Conservation (phyloP, 768 basidiomycete species). For the Melanogaster broomeanus region DNA sequence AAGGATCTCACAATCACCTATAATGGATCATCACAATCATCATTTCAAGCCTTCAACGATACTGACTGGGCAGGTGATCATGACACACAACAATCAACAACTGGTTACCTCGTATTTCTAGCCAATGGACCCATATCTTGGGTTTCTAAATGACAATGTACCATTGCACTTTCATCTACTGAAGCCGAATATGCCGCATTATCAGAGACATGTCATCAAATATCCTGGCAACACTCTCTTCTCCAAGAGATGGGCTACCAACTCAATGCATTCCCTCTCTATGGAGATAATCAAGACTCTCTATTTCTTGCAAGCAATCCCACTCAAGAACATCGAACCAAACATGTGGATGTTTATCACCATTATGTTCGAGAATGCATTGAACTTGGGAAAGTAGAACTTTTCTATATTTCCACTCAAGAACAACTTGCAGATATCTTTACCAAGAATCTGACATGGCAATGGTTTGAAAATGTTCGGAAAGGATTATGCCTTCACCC, state of each 20-base stretch:
- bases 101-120: neutral
- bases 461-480: too few species aligned
- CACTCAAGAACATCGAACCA: neutral
- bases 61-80: neutral
- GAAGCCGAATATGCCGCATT: constrained; percentile 49
- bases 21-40: neutral
- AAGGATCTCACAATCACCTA: neutral
- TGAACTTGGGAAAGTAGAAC: neutral
- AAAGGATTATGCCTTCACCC: too few species aligned
- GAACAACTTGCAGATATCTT: constrained; percentile 1
- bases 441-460: neutral
- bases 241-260: constrained; percentile 19
- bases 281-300: constrained; percentile 3
- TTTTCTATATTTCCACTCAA: neutral
- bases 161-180: constrained; percentile 26
- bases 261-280: constrained; percentile 9
- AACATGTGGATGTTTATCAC: neutral
- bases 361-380: neutral
- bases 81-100: neutral
- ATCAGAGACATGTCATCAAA: constrained; percentile 25
- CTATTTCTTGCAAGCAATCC: neutral
- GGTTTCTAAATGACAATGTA: neutral
- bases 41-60: neutral
- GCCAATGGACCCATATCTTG: neutral
- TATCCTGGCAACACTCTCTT: constrained; percentile 26